Conservation (phyloP, 2,329 filamentous ascomycete species). For the Exserohilum turcica region DNA sequence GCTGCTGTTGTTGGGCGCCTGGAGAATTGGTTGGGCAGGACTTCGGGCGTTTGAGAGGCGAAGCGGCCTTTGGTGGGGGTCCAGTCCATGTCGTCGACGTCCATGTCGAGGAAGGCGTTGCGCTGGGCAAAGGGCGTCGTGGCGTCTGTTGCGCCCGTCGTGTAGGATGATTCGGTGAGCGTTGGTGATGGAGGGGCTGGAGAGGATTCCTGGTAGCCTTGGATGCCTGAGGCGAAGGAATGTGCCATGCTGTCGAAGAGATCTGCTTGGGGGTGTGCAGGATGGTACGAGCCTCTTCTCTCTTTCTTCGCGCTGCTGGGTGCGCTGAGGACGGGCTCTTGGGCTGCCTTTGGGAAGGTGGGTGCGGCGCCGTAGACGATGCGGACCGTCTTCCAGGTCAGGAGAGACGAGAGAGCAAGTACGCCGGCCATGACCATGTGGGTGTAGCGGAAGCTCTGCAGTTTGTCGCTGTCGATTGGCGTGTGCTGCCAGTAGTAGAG, state of each 20-base stretch:
- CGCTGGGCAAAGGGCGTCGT: slow-evolving; percentile 28
- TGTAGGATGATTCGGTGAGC: slow-evolving; percentile 29
- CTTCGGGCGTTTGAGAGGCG: slow-evolving; percentile 44
- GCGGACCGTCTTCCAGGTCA: slow-evolving; percentile 60
- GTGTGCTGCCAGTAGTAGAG: slow-evolving; percentile 38
- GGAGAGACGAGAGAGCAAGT: slow-evolving; percentile 27
- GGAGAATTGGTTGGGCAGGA: slow-evolving; percentile 28
- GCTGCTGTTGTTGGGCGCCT: not conserved
- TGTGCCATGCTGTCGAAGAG: slow-evolving; percentile 44
- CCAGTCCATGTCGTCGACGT: slow-evolving; percentile 75
- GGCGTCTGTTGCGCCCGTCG: slow-evolving; percentile 31
- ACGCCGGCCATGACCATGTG: slow-evolving; percentile 61
- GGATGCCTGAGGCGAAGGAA: slow-evolving; percentile 48
- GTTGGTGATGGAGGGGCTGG: slow-evolving; percentile 43
- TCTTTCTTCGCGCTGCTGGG: slow-evolving; percentile 25
- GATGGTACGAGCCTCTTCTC: slow-evolving; percentile 31
- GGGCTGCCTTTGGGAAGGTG: slow-evolving; percentile 29
- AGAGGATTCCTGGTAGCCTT: slow-evolving; percentile 29
- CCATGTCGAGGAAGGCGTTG: slow-evolving; percentile 39
- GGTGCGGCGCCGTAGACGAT: slow-evolving; percentile 55
- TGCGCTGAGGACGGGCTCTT: slow-evolving; percentile 32
- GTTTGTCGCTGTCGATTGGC: slow-evolving; percentile 25
- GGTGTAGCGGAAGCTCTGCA: slow-evolving; percentile 51
- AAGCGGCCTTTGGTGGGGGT: slow-evolving; percentile 58
- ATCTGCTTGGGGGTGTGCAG: slow-evolving; percentile 32